Evolutionary conservation across 495 filamentous ascomycete genomes (phyloP).

Genomic region (Penicillium coprophilum): DNA sequence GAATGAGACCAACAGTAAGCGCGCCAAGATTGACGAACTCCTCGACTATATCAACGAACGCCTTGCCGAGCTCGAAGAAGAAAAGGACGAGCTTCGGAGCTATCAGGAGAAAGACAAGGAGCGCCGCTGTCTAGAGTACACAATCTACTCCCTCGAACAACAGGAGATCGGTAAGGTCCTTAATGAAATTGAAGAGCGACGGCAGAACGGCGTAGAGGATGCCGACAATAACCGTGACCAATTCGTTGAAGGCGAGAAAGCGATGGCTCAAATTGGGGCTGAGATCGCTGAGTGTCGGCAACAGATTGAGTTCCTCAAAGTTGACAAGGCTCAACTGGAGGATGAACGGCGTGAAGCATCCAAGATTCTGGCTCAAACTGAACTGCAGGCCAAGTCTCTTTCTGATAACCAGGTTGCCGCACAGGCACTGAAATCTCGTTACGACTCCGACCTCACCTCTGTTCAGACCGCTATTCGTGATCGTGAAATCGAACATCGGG

Average conservation of each 20-base stretch:
- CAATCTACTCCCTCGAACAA: constrained; percentile 88
- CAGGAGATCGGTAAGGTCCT: constrained; percentile 71
- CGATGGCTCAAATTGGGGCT: constrained; percentile 71
- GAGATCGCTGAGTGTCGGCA: constrained; percentile 77
- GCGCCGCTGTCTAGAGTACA: constrained; percentile 87
- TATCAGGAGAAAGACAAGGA: constrained; percentile 96
- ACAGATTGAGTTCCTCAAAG: constrained; percentile 77
- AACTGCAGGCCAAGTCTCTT: constrained; percentile 78
- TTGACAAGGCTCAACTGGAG: constrained; percentile 87
- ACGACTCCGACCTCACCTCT: constrained; percentile 70
- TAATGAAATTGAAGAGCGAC: constrained; percentile 77
- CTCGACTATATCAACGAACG: constrained; percentile 89
- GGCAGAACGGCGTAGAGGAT: constrained; percentile 76
- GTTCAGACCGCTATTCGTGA: constrained; percentile 71
- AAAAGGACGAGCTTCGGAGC: constrained; percentile 89
- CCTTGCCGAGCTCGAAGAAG: constrained; percentile 86
- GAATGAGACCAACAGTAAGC: constrained; percentile 92
- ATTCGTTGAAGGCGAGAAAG: constrained; percentile 77
- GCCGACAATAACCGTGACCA: constrained; percentile 76
- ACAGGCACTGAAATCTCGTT: constrained; percentile 63
- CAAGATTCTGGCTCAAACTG: constrained; percentile 73
- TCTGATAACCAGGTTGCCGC: constrained; percentile 77
- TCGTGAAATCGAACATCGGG: constrained; percentile 71
- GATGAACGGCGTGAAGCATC: constrained; percentile 83
- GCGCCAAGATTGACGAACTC: constrained; percentile 88